Evolutionary conservation across 768 basidiomycete genomes (phyloP), one percentile per base, ranked within the genome.

Genomic region (Xanthoconium stramineum): DNA sequence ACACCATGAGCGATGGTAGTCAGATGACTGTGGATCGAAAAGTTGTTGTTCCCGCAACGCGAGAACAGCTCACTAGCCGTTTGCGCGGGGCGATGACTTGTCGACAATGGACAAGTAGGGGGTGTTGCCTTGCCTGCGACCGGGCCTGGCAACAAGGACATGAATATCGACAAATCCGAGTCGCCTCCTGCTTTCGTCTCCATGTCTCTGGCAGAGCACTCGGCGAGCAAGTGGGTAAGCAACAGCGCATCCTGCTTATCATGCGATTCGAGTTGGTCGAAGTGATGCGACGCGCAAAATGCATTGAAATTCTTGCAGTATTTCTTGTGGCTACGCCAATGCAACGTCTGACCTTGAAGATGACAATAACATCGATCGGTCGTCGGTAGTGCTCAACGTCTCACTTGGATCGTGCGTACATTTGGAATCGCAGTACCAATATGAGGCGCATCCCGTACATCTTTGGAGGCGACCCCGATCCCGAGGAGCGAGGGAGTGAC

Each of bases 41-140:
- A 92, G 63, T 93, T 91, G 69, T 92, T 93, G 74, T 90, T 92
- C 40, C 82, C 82, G 60, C 88, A 91, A 44, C 88, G 82, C 6
- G 75, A 62, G 65, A 82, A 84, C 2, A 88, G 52, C 0, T 69
- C 69, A 4, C 64, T 49, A 5, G 56, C 45, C 5, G 50, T 20
- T 7, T 61, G 50, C 32, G 71, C 52, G 2, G 75, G 64, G 5
- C 65, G 63, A 8, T 64, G 64, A 13, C 67, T 52, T 8, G 75
- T 58, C 32, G 44, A 65, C 48, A 62, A 49, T 11, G 75, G 71
- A 58, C 73, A 78, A 14, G 72, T 61, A 39, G 75, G 72, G 32
- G 62, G 70, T 17, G 66, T 61, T 10, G 64, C 50, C 42, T 29
- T 32, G 12, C 60, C 61, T 14, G 53, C 7, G 3, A 56, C 57